Base-by-base conservation (phyloP, 2,329 filamentous ascomycete genomes). In the Aspergillus niger region DNA sequence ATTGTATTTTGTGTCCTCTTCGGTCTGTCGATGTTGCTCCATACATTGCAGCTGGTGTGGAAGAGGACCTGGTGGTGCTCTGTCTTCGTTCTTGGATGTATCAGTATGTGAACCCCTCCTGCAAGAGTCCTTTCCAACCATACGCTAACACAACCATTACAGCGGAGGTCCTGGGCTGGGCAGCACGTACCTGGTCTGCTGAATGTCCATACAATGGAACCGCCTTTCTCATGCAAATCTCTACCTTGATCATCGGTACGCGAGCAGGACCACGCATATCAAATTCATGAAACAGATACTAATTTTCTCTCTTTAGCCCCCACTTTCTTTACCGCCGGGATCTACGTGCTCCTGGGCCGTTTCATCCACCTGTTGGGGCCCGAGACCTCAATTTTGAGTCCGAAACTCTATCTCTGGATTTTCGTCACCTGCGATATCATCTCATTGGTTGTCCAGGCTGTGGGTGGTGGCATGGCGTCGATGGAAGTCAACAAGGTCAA, bases 381-480 rank as follows among this genome's bases (percentile, higher is more conserved):
- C 3, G 62, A 79, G 54, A 80, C 79, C 56, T 82, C 79, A 36
- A 64, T 79, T 30, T 67, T 83, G 7, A 70, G 70, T 6, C 75
- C 81, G 1, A 76, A 68, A 30, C 70, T 78, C 55, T 83, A 83
- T 64, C 76, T 81, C 57, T 79, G 77, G 70, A 75, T 83, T 63
- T 83, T 83, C 68, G 82, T 84, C 67, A 81, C 81, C 39, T 80
- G 78, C 68, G 83, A 86, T 59, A 59, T 86, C 36, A 58, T 85
- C 61, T 85, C 83, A 5, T 82, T 86, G 36, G 74, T 79, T 59
- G 74, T 86, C 36, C 85, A 87, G 72, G 85, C 82, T 32, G 76
- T 81, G 8, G 85, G 85, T 26, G 85, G 85, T 28, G 84, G 81
- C 24, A 67, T 86, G 26, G 81, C 81, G 15, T 79, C 79, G 30